Conservation (phyloP, 305 asterid genomes). For the Ilex paraguariensis region DNA sequence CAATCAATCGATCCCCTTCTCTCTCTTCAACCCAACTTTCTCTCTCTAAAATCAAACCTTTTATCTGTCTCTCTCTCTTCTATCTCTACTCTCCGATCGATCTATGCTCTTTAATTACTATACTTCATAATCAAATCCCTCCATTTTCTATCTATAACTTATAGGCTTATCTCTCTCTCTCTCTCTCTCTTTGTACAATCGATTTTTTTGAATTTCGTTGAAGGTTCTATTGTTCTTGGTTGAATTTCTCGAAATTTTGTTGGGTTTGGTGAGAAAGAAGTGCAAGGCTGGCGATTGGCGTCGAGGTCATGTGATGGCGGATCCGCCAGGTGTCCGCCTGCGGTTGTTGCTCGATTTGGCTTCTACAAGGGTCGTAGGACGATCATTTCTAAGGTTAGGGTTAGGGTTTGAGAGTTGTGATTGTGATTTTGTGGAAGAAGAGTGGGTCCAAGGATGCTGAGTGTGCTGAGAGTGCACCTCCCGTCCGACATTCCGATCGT, state of each 20-base stretch:
- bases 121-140: not conserved
- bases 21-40: not conserved
- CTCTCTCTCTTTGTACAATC: not conserved
- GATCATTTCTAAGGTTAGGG: slow-evolving; percentile 3
- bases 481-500: slow-evolving; percentile 52
- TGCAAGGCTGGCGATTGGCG: slow-evolving; percentile 49
- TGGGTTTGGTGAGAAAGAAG: not conserved
- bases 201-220: not conserved
- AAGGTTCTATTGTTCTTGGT: not conserved
- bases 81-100: not conserved
- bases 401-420: slow-evolving; percentile 9
- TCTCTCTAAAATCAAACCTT: not conserved
- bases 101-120: not conserved
- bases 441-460: slow-evolving; percentile 29
- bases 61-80: not conserved
- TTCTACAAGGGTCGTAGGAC: not conserved
- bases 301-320: slow-evolving; percentile 68
- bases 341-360: not conserved
- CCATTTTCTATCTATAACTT: too few species aligned
- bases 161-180: slow-evolving; percentile 2
- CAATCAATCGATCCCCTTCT: slow-evolving; percentile 3
- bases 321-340: slow-evolving; percentile 55
- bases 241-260: not conserved
- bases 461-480: slow-evolving; percentile 42
- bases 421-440: not conserved